Evolutionary conservation across 78 protist genomes (phyloP), one percentile per base, ranked within the genome.

Genomic region (Cavenderia fasciculata): DNA sequence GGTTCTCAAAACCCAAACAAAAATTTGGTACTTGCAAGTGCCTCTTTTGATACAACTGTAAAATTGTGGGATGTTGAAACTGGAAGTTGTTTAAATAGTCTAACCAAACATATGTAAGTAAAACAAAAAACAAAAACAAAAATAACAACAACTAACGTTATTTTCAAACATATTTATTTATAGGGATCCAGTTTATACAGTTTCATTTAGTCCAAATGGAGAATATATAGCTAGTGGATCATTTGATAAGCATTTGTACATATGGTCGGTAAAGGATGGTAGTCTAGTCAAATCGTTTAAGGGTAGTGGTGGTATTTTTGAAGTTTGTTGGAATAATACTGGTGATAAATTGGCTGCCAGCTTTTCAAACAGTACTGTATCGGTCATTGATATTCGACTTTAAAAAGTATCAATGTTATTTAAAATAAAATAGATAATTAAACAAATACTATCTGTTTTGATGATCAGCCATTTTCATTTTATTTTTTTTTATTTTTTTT

Each of bases 281-380:
- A 5, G 72, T 0, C 47, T 95, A 4, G 57, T 96, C 18, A 74
- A 71, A 85, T 73, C 93, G 10, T 76, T 57, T 82, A 25, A 34
- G 27, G 95, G 96, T 1, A n/a, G 16, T 25, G 92, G 96, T 31
- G 98, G 98, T 47, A 94, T 96, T 47, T 96, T 95, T 25, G 98
- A 96, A 44, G 96, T 96, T n/a, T 76, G 85, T 16, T 95, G 97
- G 97, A 91, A 92, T 74, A n/a, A 44, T 2, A 63, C 59, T 18
- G 96, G 97, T 44, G 89, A 93, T 38, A 70, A 68, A 38, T 34
- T 93, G 25, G 46, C 87, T 34, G 88, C 93, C 16, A 77, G 95
- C 38, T 93, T 33, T 69, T 77, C 93, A 6, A 86, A 85, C 36
- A 77, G 84, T 44, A 46, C 86, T 34, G 91, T 93, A 18, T 40